Evolutionary conservation across 2,329 filamentous ascomycete species (phyloP).

Genomic region (Pseudodiploospora longispora): DNA sequence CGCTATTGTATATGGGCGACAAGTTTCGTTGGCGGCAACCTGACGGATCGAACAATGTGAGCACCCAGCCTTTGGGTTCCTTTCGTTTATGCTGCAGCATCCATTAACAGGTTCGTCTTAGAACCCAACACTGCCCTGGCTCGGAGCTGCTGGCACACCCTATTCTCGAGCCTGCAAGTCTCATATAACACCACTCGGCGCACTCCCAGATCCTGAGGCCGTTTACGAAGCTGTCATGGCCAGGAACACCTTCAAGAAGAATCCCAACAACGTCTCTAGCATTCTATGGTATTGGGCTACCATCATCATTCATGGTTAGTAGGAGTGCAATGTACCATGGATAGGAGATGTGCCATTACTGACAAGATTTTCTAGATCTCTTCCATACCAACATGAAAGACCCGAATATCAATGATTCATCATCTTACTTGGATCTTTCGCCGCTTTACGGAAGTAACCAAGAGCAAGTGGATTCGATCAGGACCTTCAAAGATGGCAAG

Average conservation of each 20-base stretch:
- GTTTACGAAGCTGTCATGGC: constrained; percentile 58
- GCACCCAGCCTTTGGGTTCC: constrained; percentile 11
- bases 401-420: constrained; percentile 55
- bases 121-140: constrained; percentile 56
- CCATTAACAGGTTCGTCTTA: constrained; percentile 14
- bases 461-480: constrained; percentile 56
- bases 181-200: constrained; percentile 49
- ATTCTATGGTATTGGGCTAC: constrained; percentile 67
- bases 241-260: constrained; percentile 40
- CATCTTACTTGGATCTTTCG: constrained; percentile 63
- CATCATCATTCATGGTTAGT: constrained; percentile 60
- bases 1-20: constrained; percentile 55
- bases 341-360: background rate
- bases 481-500: constrained; percentile 62
- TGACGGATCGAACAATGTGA: constrained; percentile 61
- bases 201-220: constrained; percentile 57
- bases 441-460: constrained; percentile 65
- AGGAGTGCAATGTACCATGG: background rate
- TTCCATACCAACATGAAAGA: constrained; percentile 62
- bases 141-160: constrained; percentile 59
- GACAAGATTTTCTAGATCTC: constrained; percentile 37
- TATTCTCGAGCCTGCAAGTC: constrained; percentile 60
- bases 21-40: constrained; percentile 58
- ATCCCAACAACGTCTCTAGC: constrained; percentile 66
- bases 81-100: background rate